A percentile compares a stretch with the other conserved stretches of the same genome.
Evolutionary conservation across 805 yeast genomes (phyloP).

Genomic region (Saturnispora sekii): DNA sequence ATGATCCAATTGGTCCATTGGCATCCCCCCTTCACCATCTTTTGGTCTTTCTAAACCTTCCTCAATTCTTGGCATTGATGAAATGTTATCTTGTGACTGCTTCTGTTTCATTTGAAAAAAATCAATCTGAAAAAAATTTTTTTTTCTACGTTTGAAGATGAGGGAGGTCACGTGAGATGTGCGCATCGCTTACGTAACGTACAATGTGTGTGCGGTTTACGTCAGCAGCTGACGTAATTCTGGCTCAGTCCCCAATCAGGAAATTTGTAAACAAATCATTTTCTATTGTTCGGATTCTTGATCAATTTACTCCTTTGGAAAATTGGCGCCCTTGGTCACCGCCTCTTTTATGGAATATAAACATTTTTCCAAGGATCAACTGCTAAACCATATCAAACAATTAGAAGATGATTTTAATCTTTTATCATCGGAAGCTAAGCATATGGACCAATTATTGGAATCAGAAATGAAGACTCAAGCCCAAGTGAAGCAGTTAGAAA

Average conservation of each 20-base stretch:
- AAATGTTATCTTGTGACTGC: too few species aligned
- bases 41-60: too few species aligned
- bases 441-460: constrained; percentile 20
- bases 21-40: too few species aligned
- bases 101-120: neutral
- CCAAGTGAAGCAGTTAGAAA: constrained; percentile 4
- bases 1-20: too few species aligned
- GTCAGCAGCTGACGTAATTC: too few species aligned
- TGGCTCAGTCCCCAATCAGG: neutral
- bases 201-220: too few species aligned
- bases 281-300: neutral
- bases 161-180: neutral
- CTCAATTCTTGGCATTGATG: too few species aligned
- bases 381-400: neutral
- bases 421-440: constrained; percentile 18
- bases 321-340: neutral
- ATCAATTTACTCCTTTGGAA: too few species aligned
- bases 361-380: neutral
- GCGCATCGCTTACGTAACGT: too few species aligned
- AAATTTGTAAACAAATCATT: constrained; percentile 4
- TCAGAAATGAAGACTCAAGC: constrained; percentile 13
- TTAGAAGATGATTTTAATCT: constrained; percentile 13
- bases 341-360: neutral
- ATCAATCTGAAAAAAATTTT: neutral
- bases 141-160: neutral